Evolutionary conservation across 192 early-diverging fungal species (phyloP).

Genomic region (Dissophora globulifera): DNA sequence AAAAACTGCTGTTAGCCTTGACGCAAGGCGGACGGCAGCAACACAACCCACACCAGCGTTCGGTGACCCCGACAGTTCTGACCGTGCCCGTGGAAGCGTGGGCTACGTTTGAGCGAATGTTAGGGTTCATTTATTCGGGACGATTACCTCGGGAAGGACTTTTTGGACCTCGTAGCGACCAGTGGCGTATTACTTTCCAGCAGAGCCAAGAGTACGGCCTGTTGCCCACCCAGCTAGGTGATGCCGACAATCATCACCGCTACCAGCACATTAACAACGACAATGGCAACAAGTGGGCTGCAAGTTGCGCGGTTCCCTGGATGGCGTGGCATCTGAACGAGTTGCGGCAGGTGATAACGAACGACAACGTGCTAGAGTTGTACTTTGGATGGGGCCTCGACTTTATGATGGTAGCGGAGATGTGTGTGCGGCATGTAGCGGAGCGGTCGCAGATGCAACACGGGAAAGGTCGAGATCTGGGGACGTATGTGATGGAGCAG

Average conservation of each 20-base stretch:
- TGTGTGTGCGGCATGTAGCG: conserved; percentile 23
- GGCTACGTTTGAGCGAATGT: conserved; percentile 17
- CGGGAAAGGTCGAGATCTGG: conserved; percentile 1
- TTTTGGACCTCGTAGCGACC: conserved; percentile 4
- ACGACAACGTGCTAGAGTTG: conserved; percentile 33
- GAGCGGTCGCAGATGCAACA: conserved; percentile 9
- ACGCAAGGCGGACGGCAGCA: conserved; percentile 8
- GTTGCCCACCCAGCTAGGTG: no score
- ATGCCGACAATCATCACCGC: no score
- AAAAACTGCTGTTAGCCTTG: conserved; percentile 11
- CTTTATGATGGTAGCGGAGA: background rate
- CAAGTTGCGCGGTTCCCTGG: no score
- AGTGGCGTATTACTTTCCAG: conserved; percentile 23
- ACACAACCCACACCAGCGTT: conserved; percentile 21
- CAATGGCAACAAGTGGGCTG: no score
- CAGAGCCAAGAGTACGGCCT: conserved; percentile 23
- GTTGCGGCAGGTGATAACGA: conserved; percentile 15
- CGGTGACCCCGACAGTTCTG: background rate
- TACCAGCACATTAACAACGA: no score
- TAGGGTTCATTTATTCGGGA: conserved; percentile 42
- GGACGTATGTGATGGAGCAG: conserved; percentile 3
- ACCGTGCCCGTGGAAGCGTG: background rate
- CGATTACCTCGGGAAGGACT: conserved; percentile 2
- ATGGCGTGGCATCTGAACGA: conserved; percentile 23
- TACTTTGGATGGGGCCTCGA: conserved; percentile 36